These are phyloP conservation scores for Euphrasia arctica DNA, from an alignment of 305 asterid genomes.

Conservation along the genomic window DNA sequence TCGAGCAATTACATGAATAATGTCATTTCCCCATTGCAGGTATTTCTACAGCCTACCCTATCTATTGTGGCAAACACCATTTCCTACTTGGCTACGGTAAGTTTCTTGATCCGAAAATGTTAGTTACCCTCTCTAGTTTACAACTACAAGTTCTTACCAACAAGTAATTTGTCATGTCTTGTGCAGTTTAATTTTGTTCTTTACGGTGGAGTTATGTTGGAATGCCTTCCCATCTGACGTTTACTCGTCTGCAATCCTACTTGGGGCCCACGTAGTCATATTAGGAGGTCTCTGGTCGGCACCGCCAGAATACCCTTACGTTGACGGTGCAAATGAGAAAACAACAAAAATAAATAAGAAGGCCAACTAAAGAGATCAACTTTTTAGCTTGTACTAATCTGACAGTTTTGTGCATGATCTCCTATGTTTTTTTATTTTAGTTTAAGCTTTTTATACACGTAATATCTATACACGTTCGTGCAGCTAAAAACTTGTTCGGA, in stretches of 20 bases:
- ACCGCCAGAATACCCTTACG: conserved; percentile 54
- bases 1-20: neutral
- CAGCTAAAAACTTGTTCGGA: too few relatives aligned
- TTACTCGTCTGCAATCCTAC: conserved; percentile 59
- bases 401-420: neutral
- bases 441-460: too few relatives aligned
- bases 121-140: neutral
- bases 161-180: neutral
- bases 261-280: conserved; percentile 53
- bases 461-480: too few relatives aligned
- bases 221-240: conserved; percentile 65
- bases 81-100: conserved; percentile 73
- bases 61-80: conserved; percentile 78
- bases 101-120: neutral
- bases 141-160: neutral
- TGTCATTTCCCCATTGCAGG: conserved; percentile 44
- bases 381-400: neutral
- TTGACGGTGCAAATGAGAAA: conserved; percentile 25
- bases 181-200: conserved; percentile 62
- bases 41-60: conserved; percentile 82
- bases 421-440: too few relatives aligned
- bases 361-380: conserved; percentile 30
- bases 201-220: conserved; percentile 71
- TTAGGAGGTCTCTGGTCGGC: conserved; percentile 63
- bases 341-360: conserved; percentile 32